A percentile compares a stretch with the other conserved stretches of the same genome.
Evolutionary conservation across 1,284 basidiomycete species (phyloP).

Genomic region (Cutaneotrichosporon sp.): DNA sequence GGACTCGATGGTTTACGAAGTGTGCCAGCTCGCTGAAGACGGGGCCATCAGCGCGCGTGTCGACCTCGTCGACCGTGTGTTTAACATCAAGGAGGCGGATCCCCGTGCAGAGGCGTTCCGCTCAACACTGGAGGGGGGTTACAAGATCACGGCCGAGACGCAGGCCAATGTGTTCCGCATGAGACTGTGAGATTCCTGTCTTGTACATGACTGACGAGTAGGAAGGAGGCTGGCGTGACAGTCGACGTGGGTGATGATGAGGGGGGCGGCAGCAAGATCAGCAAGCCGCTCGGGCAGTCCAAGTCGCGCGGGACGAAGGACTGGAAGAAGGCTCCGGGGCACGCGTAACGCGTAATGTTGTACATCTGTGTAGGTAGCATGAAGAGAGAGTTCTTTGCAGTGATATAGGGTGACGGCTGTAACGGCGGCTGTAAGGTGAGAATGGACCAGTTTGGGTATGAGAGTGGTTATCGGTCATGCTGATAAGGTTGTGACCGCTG

Average conservation of each 20-base stretch:
- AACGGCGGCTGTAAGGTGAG: background rate
- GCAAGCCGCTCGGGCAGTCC: background rate
- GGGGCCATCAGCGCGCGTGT: conserved; percentile 39
- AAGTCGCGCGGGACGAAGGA: background rate
- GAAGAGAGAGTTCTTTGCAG: background rate
- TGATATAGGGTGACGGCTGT: background rate
- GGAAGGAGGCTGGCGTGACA: conserved; percentile 38
- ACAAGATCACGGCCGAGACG: conserved; percentile 26
- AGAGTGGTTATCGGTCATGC: too few species aligned
- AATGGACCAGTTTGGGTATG: too few species aligned
- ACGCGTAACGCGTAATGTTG: conserved; percentile 1
- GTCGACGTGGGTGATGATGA: conserved; percentile 29
- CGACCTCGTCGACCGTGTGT: conserved; percentile 45
- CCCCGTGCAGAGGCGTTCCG: conserved; percentile 33
- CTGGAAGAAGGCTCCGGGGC: conserved; percentile 1
- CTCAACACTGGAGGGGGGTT: conserved; percentile 29
- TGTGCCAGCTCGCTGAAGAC: conserved; percentile 35
- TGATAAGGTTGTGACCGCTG: too few species aligned
- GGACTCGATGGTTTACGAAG: conserved; percentile 28
- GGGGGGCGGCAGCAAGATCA: background rate
- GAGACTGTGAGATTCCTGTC: conserved; percentile 36
- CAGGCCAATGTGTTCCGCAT: conserved; percentile 37
- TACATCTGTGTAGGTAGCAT: conserved; percentile 4
- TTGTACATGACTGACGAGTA: conserved; percentile 15
- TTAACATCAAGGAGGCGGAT: conserved; percentile 31